Conservation (phyloP, 331 rosid species). For the Pyracantha coccinea region DNA sequence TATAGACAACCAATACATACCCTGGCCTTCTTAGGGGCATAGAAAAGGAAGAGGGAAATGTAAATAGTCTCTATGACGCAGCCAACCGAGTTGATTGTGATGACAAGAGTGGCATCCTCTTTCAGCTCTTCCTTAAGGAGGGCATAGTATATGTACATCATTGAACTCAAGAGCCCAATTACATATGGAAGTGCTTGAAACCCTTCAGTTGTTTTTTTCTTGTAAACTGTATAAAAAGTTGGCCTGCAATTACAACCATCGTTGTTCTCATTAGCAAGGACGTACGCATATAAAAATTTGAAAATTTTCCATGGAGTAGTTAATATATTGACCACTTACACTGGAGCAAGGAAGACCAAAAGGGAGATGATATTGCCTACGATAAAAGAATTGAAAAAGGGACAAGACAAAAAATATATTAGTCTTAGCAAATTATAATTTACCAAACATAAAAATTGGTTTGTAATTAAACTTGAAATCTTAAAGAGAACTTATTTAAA, state of each 20-base stretch:
- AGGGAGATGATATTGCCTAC: conserved; percentile 46
- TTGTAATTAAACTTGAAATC: no score
- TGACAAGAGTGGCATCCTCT: conserved; percentile 49
- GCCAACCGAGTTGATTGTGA: conserved; percentile 80
- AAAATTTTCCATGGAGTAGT: not conserved
- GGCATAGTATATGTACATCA: conserved; percentile 89
- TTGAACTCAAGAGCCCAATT: conserved; percentile 69
- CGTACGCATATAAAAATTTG: not conserved
- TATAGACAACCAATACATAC: conserved; percentile 17
- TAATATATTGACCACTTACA: conserved; percentile 22
- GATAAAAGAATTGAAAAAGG: not conserved
- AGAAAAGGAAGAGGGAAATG: conserved; percentile 47
- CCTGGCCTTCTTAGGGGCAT: conserved; percentile 60
- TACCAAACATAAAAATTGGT: no score
- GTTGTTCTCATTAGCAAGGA: no score
- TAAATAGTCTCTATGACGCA: conserved; percentile 54
- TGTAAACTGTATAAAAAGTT: conserved; percentile 38
- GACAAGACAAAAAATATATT: not conserved
- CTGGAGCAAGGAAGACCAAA: conserved; percentile 50
- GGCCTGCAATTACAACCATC: conserved; percentile 25
- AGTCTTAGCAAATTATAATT: no score
- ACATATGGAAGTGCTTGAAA: conserved; percentile 56
- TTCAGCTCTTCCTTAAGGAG: conserved; percentile 54
- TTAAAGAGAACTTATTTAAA: no score
- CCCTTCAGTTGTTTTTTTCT: conserved; percentile 42